phyloP scores from a whole-genome alignment of 345 rosid species.

The Arabidopsis thaliana region DNA sequence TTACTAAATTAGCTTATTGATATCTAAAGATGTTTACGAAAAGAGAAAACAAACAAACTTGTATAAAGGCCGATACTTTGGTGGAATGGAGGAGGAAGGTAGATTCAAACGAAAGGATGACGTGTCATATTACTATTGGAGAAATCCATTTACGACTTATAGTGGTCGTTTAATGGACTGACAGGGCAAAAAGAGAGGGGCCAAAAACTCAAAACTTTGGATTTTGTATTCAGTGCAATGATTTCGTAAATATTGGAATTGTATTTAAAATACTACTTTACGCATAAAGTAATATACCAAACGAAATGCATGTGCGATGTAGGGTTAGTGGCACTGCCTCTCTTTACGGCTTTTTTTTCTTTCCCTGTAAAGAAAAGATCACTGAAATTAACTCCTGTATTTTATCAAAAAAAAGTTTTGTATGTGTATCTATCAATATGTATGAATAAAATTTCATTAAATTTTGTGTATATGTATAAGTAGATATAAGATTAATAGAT shows the following conservation, averaged over 20 bases:
- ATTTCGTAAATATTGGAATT: constrained; percentile 15
- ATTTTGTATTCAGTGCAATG: constrained; percentile 44
- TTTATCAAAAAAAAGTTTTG: background rate
- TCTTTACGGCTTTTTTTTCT: constrained; percentile 31
- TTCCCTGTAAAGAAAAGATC: background rate
- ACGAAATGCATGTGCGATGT: constrained; percentile 46
- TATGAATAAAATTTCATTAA: background rate
- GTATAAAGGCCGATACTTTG: constrained; percentile 33
- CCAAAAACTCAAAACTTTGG: constrained; percentile 21
- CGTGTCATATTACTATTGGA: constrained; percentile 25
- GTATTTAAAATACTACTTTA: constrained; percentile 25
- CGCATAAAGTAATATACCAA: constrained; percentile 39
- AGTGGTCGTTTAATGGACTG: constrained; percentile 41
- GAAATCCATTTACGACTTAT: background rate
- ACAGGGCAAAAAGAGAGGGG: constrained; percentile 33
- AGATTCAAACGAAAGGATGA: constrained; percentile 20
- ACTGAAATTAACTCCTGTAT: constrained; percentile 15
- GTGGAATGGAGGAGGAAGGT: constrained; percentile 27
- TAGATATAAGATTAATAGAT: background rate
- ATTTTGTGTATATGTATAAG: background rate
- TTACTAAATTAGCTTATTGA: constrained; percentile 1
- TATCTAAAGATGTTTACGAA: background rate
- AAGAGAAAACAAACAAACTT: background rate
- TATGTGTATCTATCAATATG: background rate
- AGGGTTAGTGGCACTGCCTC: constrained; percentile 36